These are phyloP conservation scores for Arabidopsis thaliana DNA, from an alignment of 345 rosid species.

Conservation along the genomic window TAIR10.1 NC_003074.8:10285001-10285500, in stretches of 20 bases:
- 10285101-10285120: constrained; percentile 67
- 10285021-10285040: constrained; percentile 47
- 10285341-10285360: constrained; percentile 65
- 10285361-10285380: constrained; percentile 65
- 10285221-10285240: constrained; percentile 63
- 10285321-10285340: constrained; percentile 75
- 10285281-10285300: constrained; percentile 59
- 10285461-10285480: background rate
- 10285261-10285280: constrained; percentile 51
- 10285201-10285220: constrained; percentile 54
- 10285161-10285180: constrained; percentile 66
- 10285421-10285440: constrained; percentile 67
- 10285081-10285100: constrained; percentile 89
- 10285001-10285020: constrained; percentile 51
- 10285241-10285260: constrained; percentile 53
- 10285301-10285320: constrained; percentile 65
- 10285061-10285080: constrained; percentile 64
- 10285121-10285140: constrained; percentile 70
- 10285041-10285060: constrained; percentile 79
- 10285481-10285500: background rate
- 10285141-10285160: constrained; percentile 62
- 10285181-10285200: constrained; percentile 59
- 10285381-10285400: constrained; percentile 64
- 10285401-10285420: constrained; percentile 63
- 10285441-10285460: constrained; percentile 59